Evolutionary conservation across 2,329 filamentous ascomycete genomes (phyloP).

Genomic region (Stachybotrys chlorohalonatus): DNA sequence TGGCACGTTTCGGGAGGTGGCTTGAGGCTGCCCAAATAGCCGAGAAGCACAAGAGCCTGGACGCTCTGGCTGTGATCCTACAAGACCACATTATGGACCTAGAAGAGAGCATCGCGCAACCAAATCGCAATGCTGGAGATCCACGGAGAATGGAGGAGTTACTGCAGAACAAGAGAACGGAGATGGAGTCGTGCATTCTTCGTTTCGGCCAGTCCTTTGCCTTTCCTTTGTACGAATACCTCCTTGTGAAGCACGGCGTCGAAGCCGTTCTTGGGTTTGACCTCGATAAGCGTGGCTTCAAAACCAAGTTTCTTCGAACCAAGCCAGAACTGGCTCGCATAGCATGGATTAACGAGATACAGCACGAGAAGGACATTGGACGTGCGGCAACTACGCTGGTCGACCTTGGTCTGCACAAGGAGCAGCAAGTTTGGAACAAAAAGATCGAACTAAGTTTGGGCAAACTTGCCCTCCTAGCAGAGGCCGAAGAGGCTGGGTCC

Average conservation of each 20-base stretch:
- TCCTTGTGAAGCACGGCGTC: constrained; percentile 60
- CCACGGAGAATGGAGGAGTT: constrained; percentile 20
- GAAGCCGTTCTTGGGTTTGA: constrained; percentile 63
- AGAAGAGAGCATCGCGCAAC: constrained; percentile 16
- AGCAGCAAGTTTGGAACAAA: constrained; percentile 82
- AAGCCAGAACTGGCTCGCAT: constrained; percentile 66
- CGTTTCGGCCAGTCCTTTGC: constrained; percentile 58
- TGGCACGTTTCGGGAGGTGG: constrained; percentile 48
- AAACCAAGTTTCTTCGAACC: constrained; percentile 71
- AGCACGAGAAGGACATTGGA: constrained; percentile 64
- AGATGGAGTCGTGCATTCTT: constrained; percentile 48
- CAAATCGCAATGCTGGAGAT: constrained; percentile 17
- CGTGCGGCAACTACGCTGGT: constrained; percentile 65
- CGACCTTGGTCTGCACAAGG: constrained; percentile 58
- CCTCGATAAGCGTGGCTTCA: constrained; percentile 56
- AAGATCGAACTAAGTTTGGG: constrained; percentile 86
- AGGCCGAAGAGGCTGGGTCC: constrained; percentile 27
- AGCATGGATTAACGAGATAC: constrained; percentile 91
- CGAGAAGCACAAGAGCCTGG: constrained; percentile 46
- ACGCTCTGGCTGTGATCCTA: constrained; percentile 46
- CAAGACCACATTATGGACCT: constrained; percentile 41
- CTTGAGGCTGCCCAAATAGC: constrained; percentile 49
- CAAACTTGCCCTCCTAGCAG: constrained; percentile 70
- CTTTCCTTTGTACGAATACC: constrained; percentile 69
- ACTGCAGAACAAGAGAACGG: constrained; percentile 32